phyloP scores from a whole-genome alignment of 768 basidiomycete species.

The Aureoboletus auriporus region DNA sequence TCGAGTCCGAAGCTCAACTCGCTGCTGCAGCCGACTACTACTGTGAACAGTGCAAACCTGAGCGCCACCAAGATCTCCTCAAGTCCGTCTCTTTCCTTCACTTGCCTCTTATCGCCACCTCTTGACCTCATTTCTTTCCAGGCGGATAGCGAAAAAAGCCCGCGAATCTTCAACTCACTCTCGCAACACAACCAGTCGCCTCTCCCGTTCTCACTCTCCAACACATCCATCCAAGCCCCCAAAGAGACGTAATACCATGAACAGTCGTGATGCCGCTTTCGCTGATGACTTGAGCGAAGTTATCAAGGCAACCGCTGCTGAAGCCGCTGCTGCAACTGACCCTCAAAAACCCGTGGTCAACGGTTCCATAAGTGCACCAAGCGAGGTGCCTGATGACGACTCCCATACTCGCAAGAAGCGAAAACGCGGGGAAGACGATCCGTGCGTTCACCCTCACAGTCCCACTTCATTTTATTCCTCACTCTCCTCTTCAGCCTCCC shows the following conservation, averaged over 20 bases:
- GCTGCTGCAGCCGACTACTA: constrained; percentile 83
- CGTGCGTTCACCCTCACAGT: constrained; percentile 39
- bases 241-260: constrained; percentile 95
- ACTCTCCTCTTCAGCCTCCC: constrained; percentile 34
- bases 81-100: constrained; percentile 49
- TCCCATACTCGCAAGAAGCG: constrained; percentile 57
- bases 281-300: constrained; percentile 83
- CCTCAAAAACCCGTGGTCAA: constrained; percentile 30
- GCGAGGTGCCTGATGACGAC: constrained; percentile 49
- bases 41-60: constrained; percentile 91
- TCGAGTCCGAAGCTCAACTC: constrained; percentile 70
- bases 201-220: constrained; percentile 76
- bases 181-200: constrained; percentile 55
- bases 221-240: constrained; percentile 57
- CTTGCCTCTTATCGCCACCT: constrained; percentile 10
- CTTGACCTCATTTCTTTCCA: constrained; percentile 28
- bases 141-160: constrained; percentile 59
- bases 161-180: constrained; percentile 64
- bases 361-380: constrained; percentile 38
- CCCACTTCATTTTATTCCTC: constrained; percentile 3
- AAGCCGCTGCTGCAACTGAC: constrained; percentile 55
- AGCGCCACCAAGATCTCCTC: constrained; percentile 76
- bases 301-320: constrained; percentile 69
- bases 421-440: constrained; percentile 71
- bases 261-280: constrained; percentile 91